phyloP scores from a whole-genome alignment of 2,329 filamentous ascomycete genomes.

The Elsinoe necatrix region DNA sequence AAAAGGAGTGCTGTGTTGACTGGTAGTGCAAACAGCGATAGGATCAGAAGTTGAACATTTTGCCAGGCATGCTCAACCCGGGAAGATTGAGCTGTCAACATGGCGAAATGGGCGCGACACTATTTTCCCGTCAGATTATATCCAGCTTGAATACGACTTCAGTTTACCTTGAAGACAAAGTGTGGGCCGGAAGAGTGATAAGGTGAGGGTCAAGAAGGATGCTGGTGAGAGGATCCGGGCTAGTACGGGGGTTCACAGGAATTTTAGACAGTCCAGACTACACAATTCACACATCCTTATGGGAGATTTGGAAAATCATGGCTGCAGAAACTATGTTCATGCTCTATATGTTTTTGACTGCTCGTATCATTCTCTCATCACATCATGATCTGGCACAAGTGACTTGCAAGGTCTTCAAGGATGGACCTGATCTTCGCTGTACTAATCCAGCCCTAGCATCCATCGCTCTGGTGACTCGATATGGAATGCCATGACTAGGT shows the following conservation, averaged over 20 bases:
- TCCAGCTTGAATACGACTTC: background rate
- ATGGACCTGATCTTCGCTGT: too few relatives aligned
- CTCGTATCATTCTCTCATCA: background rate
- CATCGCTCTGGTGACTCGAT: too few relatives aligned
- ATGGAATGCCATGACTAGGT: too few relatives aligned
- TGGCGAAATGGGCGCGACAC: slow-evolving; percentile 14
- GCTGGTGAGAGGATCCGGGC: too few relatives aligned
- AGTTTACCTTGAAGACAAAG: too few relatives aligned
- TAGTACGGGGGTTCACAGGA: too few relatives aligned
- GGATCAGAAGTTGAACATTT: slow-evolving; percentile 40
- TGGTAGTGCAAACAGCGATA: slow-evolving; percentile 41
- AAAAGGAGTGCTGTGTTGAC: slow-evolving; percentile 41
- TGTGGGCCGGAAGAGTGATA: too few relatives aligned
- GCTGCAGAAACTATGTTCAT: background rate
- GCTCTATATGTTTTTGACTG: background rate
- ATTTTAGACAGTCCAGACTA: too few relatives aligned
- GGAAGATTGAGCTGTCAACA: slow-evolving; percentile 31
- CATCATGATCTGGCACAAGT: background rate
- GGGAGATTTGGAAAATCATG: too few relatives aligned
- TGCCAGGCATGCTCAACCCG: slow-evolving; percentile 38
- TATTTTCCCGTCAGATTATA: background rate
- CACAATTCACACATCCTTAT: too few relatives aligned
- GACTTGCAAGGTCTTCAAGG: background rate
- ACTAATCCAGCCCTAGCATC: too few relatives aligned
- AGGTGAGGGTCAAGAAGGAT: too few relatives aligned